These are phyloP conservation scores for Isabelozyma gotoi DNA, from an alignment of 805 yeast species.

Conservation along the genomic window DNA sequence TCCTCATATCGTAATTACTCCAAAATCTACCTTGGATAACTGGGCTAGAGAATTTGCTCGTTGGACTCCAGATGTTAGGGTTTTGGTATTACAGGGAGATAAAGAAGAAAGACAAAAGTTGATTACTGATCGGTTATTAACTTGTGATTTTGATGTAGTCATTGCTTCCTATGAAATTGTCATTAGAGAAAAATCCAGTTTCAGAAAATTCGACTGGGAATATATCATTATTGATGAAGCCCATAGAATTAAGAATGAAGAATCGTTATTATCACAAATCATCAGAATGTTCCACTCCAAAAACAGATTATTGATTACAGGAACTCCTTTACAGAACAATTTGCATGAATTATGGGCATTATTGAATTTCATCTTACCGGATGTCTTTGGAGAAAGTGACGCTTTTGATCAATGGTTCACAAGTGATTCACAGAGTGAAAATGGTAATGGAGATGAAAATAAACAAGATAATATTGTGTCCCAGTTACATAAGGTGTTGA, in stretches of 20 bases:
- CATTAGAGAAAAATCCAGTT: slow-evolving; percentile 67
- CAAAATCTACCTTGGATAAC: slow-evolving; percentile 77
- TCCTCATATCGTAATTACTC: slow-evolving; percentile 75
- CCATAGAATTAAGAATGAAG: slow-evolving; percentile 79
- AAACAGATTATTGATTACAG: slow-evolving; percentile 72
- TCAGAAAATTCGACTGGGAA: slow-evolving; percentile 71
- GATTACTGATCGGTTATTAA: slow-evolving; percentile 47
- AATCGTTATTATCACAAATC: slow-evolving; percentile 68
- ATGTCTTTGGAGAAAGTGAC: slow-evolving; percentile 70
- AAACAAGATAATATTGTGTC: slow-evolving; percentile 54
- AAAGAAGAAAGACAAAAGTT: slow-evolving; percentile 62
- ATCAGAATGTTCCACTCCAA: slow-evolving; percentile 69
- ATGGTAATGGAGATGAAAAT: slow-evolving; percentile 21
- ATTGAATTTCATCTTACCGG: slow-evolving; percentile 73
- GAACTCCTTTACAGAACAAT: slow-evolving; percentile 81
- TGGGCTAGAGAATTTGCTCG: slow-evolving; percentile 75
- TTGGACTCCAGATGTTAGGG: slow-evolving; percentile 80
- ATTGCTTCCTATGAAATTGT: slow-evolving; percentile 76
- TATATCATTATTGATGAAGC: slow-evolving; percentile 82
- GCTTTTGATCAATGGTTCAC: slow-evolving; percentile 76
- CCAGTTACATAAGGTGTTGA: slow-evolving; percentile 72
- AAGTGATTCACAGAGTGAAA: slow-evolving; percentile 34
- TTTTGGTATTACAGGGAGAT: slow-evolving; percentile 71
- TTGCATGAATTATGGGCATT: slow-evolving; percentile 81
- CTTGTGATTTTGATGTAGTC: slow-evolving; percentile 70